Conservation (phyloP, 2,329 filamentous ascomycete species). For the Aspergillus neotritici region DNA sequence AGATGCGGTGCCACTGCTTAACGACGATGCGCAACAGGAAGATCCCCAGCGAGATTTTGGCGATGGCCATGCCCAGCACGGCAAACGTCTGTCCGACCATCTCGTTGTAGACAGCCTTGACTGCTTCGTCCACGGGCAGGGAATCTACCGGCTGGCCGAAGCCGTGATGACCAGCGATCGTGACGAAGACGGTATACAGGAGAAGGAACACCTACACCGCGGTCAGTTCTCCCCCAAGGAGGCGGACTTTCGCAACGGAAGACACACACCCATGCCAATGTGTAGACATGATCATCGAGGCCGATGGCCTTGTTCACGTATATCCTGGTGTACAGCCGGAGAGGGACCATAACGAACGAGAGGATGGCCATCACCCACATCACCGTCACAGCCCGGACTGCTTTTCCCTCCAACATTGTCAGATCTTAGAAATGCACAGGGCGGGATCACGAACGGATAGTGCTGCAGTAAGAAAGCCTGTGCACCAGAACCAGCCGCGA, state of each 20-base stretch:
- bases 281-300: constrained; percentile 32
- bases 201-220: constrained; percentile 10
- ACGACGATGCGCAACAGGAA: constrained; percentile 38
- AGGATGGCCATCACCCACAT: constrained; percentile 22
- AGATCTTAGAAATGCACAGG: not conserved
- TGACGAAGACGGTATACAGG: constrained; percentile 31
- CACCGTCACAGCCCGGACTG: constrained; percentile 13
- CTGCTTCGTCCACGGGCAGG: constrained; percentile 18
- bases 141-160: constrained; percentile 28
- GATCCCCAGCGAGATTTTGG: constrained; percentile 37
- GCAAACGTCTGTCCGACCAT: constrained; percentile 32
- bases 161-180: constrained; percentile 27
- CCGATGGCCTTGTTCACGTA: constrained; percentile 31
- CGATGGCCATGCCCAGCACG: constrained; percentile 36
- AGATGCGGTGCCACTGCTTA: constrained; percentile 30
- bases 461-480: too few relatives aligned
- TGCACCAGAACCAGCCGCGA: too few relatives aligned
- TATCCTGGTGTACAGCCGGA: constrained; percentile 21
- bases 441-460: too few relatives aligned
- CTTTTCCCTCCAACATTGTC: constrained; percentile 14
- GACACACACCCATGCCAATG: constrained; percentile 25
- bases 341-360: constrained; percentile 19
- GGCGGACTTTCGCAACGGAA: too few relatives aligned
- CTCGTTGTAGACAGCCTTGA: constrained; percentile 19
- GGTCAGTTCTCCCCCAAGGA: not conserved